A percentile compares a stretch with the other conserved stretches of the same genome.
Conservation (phyloP, 768 basidiomycete species). For the Termitomyces sp. region DNA sequence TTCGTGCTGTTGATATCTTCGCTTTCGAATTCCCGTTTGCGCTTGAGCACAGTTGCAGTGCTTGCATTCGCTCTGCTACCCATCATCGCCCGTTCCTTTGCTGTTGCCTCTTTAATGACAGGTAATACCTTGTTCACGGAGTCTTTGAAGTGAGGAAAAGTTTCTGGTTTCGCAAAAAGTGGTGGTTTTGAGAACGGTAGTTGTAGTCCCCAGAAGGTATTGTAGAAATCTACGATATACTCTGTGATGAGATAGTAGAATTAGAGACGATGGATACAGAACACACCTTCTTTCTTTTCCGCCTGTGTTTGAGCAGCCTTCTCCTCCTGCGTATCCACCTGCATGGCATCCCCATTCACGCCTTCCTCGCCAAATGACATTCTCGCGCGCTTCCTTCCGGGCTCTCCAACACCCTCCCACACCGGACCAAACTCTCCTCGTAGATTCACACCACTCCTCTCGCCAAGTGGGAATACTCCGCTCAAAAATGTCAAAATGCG, state of each 20-base stretch:
- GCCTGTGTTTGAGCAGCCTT: slow-evolving; percentile 22
- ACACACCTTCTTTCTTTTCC: slow-evolving; percentile 62
- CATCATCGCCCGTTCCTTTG: slow-evolving; percentile 85
- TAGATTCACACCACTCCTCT: slow-evolving; percentile 88
- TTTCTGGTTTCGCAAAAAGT: slow-evolving; percentile 50
- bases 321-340: slow-evolving; percentile 45
- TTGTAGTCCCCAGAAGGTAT: slow-evolving; percentile 88
- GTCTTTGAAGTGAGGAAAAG: slow-evolving; percentile 63
- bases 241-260: not conserved
- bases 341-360: slow-evolving; percentile 48
- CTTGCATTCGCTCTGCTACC: slow-evolving; percentile 53
- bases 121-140: slow-evolving; percentile 70
- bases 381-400: slow-evolving; percentile 26
- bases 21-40: slow-evolving; percentile 60
- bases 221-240: slow-evolving; percentile 60
- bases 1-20: slow-evolving; percentile 45
- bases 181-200: slow-evolving; percentile 79
- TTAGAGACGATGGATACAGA: not conserved
- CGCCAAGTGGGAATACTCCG: slow-evolving; percentile 80
- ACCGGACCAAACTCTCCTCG: slow-evolving; percentile 80
- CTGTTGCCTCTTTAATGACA: slow-evolving; percentile 80
- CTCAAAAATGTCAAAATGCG: slow-evolving; percentile 85
- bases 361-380: slow-evolving; percentile 18
- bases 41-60: slow-evolving; percentile 40
- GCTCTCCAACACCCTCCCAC: slow-evolving; percentile 63